Conservation (phyloP, 805 yeast species). For the Lachancea sp. region DNA sequence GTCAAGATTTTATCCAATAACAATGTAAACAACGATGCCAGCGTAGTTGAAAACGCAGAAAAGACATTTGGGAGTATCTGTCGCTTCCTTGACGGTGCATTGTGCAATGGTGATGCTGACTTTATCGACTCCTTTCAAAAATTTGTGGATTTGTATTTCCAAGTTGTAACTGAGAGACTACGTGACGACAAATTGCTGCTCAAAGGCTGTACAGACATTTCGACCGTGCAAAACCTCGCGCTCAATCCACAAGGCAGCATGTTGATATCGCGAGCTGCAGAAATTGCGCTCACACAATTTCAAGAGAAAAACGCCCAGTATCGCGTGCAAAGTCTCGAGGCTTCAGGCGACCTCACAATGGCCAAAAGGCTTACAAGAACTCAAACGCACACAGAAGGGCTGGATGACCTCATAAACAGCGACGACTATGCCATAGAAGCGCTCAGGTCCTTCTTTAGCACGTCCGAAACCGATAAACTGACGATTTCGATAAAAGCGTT, state of each 20-base stretch:
- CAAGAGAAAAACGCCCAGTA: constrained; percentile 26
- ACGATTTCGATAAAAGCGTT: constrained; percentile 49
- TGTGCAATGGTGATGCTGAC: constrained; percentile 58
- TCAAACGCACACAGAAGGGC: constrained; percentile 24
- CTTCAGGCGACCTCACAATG: constrained; percentile 4
- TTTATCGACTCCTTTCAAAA: constrained; percentile 44
- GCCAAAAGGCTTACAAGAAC: constrained; percentile 28
- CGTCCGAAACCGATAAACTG: constrained; percentile 56
- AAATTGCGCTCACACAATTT: constrained; percentile 20
- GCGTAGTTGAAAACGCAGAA: constrained; percentile 49
- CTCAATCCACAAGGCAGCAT: constrained; percentile 26
- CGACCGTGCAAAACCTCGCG: constrained; percentile 25
- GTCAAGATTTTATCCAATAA: constrained; percentile 37
- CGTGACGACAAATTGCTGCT: constrained; percentile 27
- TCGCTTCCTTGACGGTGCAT: constrained; percentile 49
- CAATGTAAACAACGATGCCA: constrained; percentile 48
- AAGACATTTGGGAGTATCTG: constrained; percentile 45
- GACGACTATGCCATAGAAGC: constrained; percentile 35
- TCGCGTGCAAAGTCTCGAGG: constrained; percentile 12
- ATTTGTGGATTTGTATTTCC: constrained; percentile 31
- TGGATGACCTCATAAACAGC: constrained; percentile 23
- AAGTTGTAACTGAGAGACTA: constrained; percentile 19
- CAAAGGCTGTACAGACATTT: constrained; percentile 30
- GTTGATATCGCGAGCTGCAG: constrained; percentile 22
- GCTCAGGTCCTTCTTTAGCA: constrained; percentile 55